phyloP scores from a whole-genome alignment of 768 basidiomycete species.

The Lentinula aciculospora region DNA sequence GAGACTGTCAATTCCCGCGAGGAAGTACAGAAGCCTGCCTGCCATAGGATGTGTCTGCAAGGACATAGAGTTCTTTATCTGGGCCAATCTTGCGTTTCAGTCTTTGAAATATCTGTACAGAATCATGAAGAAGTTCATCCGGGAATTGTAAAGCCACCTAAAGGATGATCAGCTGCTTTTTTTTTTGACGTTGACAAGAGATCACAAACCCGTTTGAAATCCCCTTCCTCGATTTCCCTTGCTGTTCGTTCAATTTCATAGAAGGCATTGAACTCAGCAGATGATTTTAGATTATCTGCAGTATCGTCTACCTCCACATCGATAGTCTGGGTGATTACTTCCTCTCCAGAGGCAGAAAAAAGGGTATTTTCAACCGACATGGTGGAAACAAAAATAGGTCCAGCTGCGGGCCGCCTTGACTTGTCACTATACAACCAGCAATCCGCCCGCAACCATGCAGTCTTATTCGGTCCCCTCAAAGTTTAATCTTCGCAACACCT shows the following conservation, averaged over 20 bases:
- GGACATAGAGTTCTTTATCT: slow-evolving; percentile 68
- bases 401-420: too few species aligned
- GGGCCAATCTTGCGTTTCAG: slow-evolving; percentile 47
- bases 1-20: not conserved
- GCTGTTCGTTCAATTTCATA: slow-evolving; percentile 75
- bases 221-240: slow-evolving; percentile 49
- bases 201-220: slow-evolving; percentile 62
- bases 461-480: too few species aligned
- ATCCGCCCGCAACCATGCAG: too few species aligned
- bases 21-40: slow-evolving; percentile 41
- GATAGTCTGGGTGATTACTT: slow-evolving; percentile 54
- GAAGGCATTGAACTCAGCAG: slow-evolving; percentile 48
- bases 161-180: not conserved
- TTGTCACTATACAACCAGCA: too few species aligned
- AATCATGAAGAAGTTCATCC: slow-evolving; percentile 83
- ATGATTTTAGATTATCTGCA: slow-evolving; percentile 22
- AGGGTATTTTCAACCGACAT: slow-evolving; percentile 15
- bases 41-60: slow-evolving; percentile 98
- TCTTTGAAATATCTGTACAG: slow-evolving; percentile 73
- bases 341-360: slow-evolving; percentile 57
- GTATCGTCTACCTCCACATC: slow-evolving; percentile 36
- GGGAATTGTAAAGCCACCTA: slow-evolving; percentile 94
- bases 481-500: too few species aligned
- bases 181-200: not conserved
- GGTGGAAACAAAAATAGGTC: not conserved